Conservation (phyloP, 257 asterid species). For the Sherardia arvensis region DNA sequence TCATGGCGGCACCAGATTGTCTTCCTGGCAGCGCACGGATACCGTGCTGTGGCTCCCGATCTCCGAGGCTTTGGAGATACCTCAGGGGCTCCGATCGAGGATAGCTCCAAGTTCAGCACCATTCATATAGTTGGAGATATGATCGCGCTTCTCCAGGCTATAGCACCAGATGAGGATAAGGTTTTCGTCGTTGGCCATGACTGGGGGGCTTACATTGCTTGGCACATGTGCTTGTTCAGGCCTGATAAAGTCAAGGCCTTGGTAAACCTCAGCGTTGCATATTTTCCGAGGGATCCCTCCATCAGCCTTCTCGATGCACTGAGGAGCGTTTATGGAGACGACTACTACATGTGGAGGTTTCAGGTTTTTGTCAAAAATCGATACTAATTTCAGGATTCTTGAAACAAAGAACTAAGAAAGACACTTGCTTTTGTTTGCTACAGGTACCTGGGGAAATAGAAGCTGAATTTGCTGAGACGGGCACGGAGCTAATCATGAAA, state of each 20-base stretch:
- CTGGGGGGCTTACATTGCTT: conserved; percentile 74
- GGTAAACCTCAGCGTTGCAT: conserved; percentile 50
- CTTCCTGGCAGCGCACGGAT: conserved; percentile 61
- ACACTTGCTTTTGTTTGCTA: not conserved
- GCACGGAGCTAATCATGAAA: conserved; percentile 54
- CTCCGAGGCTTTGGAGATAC: conserved; percentile 76
- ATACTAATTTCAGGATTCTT: not conserved
- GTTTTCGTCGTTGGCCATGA: conserved; percentile 86
- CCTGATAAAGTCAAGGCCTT: conserved; percentile 59
- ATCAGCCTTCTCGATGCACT: conserved; percentile 17
- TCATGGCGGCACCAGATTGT: conserved; percentile 84
- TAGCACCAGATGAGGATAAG: conserved; percentile 34
- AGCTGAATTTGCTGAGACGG: conserved; percentile 48
- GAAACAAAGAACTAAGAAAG: not conserved
- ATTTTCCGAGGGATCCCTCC: conserved; percentile 29
- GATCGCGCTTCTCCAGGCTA: conserved; percentile 45
- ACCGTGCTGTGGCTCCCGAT: conserved; percentile 63
- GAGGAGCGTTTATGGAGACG: conserved; percentile 40
- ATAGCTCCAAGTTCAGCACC: conserved; percentile 42
- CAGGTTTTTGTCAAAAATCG: conserved; percentile 31
- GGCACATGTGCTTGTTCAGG: conserved; percentile 56
- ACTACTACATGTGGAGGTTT: conserved; percentile 52
- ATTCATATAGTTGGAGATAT: conserved; percentile 66
- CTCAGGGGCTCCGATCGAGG: conserved; percentile 50
- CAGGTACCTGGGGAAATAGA: conserved; percentile 74